Evolutionary conservation across 768 basidiomycete species (phyloP), one percentile per base, ranked within the genome.

Genomic region (Podaxis pistillaris): DNA sequence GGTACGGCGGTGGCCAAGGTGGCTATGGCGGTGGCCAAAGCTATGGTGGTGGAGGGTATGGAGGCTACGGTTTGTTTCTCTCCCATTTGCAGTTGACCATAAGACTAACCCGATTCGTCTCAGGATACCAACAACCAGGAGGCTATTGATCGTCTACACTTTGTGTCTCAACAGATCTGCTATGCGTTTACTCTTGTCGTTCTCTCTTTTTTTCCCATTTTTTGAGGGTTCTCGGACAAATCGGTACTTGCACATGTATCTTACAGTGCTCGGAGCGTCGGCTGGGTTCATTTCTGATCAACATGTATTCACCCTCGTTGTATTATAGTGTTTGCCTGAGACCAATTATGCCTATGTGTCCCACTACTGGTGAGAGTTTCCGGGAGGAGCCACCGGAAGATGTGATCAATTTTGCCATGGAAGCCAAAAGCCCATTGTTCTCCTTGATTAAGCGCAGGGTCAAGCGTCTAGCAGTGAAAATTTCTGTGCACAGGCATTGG

Each of bases 101-200:
- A 4, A 2, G 37, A 30, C 13, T 58, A 40, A 28, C n/a, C 13
- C 9, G 9, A 15, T 19, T 15, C 36, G 26, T 28, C 11, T 26
- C 24, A 44, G 66, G 66, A 50, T 67, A 70, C 33, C 49, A 36
- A 19, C 22, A 33, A 63, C 61, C 7, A 52, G 70, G 78, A 40
- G 72, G 74, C 58, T 77, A 76, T 69, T 73, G 68, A 72, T 41
- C 22, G 54, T 22, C 19, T n/a, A 17, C 11, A 41, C 37, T 46
- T 33, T 55, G 38, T 40, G 22, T 22, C 12, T 28, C 13, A 15
- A 37, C 26, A 41, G 24, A 47, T 17, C 17, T 51, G 22, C 26
- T 51, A 37, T 56, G 38, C 30, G 54, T 51, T 44, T 54, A 37
- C 40, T 40, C 40, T 36, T 50, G 15, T 55, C 11, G 12, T 37